Evolutionary conservation across 768 basidiomycete genomes (phyloP).

Genomic region (Psilocybe tampanensis): DNA sequence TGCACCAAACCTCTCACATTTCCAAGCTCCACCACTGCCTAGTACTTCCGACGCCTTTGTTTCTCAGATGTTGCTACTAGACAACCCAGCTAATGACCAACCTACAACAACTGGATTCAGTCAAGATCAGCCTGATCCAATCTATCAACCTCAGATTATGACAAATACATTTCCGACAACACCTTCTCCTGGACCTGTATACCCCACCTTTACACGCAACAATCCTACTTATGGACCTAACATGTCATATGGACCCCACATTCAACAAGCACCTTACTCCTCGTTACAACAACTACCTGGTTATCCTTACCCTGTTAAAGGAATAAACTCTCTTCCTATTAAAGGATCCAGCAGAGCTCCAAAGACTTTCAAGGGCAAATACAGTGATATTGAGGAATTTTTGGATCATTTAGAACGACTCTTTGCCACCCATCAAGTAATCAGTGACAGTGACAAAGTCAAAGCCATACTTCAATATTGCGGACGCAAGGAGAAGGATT

Average conservation of each 20-base stretch:
- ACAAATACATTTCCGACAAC: background rate
- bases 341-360: slow-evolving; percentile 4
- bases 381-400: background rate
- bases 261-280: background rate
- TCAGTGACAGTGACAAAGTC: background rate
- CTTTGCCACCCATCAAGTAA: background rate
- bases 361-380: background rate
- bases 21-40: background rate
- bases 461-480: slow-evolving; percentile 1
- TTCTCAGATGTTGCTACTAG: background rate
- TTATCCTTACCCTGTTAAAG: background rate
- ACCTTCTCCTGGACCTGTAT: background rate
- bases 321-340: background rate
- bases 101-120: background rate
- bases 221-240: background rate
- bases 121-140: background rate
- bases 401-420: background rate
- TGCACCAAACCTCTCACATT: background rate
- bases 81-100: background rate
- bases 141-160: background rate
- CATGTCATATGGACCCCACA: background rate
- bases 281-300: background rate
- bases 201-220: background rate
- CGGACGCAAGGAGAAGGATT: background rate
- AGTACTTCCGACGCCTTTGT: background rate